These are phyloP conservation scores for Phaseolus lunatus DNA, from an alignment of 306 rosid genomes.

Conservation along the genomic window DNA sequence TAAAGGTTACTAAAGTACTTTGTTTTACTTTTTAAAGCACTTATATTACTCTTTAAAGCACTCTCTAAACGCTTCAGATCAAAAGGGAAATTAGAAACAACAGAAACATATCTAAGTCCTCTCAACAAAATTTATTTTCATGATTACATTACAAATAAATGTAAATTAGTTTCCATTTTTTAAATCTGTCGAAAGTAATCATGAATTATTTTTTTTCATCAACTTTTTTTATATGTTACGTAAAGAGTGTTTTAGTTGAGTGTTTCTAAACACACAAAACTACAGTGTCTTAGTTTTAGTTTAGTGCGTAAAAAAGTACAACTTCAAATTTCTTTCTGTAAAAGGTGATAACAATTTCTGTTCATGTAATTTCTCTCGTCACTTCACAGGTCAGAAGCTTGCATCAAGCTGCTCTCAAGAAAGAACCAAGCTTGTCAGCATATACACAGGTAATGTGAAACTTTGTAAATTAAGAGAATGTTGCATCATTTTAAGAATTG, in stretches of 20 bases:
- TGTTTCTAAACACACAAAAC: background rate
- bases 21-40: too few relatives aligned
- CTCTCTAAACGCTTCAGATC: too few relatives aligned
- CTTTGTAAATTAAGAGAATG: slow-evolving; percentile 1
- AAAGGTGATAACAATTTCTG: background rate
- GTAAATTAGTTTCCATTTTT: background rate
- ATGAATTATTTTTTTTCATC: background rate
- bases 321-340: background rate
- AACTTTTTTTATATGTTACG: background rate
- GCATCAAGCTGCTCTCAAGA: slow-evolving; percentile 78
- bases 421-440: slow-evolving; percentile 60
- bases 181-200: background rate
- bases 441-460: slow-evolving; percentile 68
- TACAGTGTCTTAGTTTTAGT: background rate
- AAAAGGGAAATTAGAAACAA: too few relatives aligned
- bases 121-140: too few relatives aligned
- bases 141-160: background rate
- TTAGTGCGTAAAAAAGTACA: background rate
- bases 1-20: too few relatives aligned
- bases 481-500: background rate
- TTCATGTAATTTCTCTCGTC: slow-evolving; percentile 23
- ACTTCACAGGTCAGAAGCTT: slow-evolving; percentile 63
- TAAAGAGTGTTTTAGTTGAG: background rate
- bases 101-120: too few relatives aligned
- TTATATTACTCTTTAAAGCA: too few relatives aligned